These are phyloP conservation scores for Chaetomium tenue DNA, from an alignment of 495 filamentous ascomycete genomes.

Conservation along the genomic window DNA sequence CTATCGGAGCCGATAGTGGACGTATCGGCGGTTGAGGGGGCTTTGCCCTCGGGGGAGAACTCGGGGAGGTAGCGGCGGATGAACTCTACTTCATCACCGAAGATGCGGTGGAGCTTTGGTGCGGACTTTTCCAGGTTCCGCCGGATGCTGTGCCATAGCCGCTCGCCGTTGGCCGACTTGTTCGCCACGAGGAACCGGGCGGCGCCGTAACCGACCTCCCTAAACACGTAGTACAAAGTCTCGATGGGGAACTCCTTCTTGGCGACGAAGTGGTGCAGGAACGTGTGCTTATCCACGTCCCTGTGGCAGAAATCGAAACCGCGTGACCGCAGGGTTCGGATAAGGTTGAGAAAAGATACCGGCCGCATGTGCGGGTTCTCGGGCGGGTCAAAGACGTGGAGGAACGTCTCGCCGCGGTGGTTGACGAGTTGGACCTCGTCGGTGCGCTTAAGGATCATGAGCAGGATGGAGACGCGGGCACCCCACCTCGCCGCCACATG, in stretches of 20 bases:
- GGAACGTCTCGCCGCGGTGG: conserved; percentile 38
- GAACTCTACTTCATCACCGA: conserved; percentile 38
- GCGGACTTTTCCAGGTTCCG: conserved; percentile 31
- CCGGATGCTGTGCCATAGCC: conserved; percentile 36
- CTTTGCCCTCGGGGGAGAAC: conserved; percentile 31
- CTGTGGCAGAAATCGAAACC: conserved; percentile 39
- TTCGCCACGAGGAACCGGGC: conserved; percentile 37
- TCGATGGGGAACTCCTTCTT: conserved; percentile 35
- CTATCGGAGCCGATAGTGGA: conserved; percentile 32
- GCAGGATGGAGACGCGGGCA: conserved; percentile 33
- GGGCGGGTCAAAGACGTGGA: conserved; percentile 37
- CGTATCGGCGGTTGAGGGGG: conserved; percentile 30
- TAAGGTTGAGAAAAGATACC: conserved; percentile 36
- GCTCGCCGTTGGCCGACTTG: conserved; percentile 31
- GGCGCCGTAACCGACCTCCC: conserved; percentile 34
- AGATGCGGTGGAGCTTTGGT: conserved; percentile 37
- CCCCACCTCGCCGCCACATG: conserved; percentile 38
- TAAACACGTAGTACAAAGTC: conserved; percentile 34
- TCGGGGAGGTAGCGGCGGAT: conserved; percentile 38
- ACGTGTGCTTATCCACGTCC: conserved; percentile 35
- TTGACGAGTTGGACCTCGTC: conserved; percentile 35
- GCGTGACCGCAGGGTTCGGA: conserved; percentile 31
- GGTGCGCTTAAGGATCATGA: conserved; percentile 34
- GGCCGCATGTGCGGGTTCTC: conserved; percentile 30
- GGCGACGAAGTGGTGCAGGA: conserved; percentile 33